A percentile compares a stretch with the other conserved stretches of the same genome.
Conservation (phyloP, 805 yeast species). For the Lipomyces kockii region DNA sequence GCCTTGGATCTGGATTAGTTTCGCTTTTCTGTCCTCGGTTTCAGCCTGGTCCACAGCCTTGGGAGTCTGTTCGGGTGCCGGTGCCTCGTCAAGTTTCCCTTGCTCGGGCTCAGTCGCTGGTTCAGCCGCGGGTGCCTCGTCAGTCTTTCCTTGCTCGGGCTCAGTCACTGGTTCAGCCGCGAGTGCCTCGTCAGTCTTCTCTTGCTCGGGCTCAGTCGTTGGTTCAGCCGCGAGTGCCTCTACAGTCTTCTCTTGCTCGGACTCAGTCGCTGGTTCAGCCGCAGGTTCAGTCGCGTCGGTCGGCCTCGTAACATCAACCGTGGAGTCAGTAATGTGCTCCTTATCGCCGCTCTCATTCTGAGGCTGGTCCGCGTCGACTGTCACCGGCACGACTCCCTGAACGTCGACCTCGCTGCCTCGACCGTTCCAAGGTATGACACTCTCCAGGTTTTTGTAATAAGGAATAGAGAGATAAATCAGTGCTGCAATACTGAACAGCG, state of each 20-base stretch:
- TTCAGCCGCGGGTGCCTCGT: neutral
- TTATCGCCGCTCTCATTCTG: neutral
- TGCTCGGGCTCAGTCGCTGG: neutral
- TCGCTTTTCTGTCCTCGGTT: neutral
- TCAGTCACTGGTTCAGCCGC: neutral
- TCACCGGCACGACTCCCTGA: neutral
- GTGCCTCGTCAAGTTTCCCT: too few relatives aligned
- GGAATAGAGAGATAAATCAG: neutral
- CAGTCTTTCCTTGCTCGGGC: neutral
- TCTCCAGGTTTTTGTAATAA: neutral
- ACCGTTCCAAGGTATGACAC: neutral
- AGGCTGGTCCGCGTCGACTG: neutral
- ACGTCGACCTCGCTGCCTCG: neutral
- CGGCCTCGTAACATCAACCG: neutral
- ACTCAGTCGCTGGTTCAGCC: neutral
- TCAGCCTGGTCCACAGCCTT: neutral
- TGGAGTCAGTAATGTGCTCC: neutral
- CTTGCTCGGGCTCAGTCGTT: neutral
- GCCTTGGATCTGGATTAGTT: slow-evolving; percentile 4
- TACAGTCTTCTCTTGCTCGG: neutral
- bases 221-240: neutral
- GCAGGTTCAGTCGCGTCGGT: neutral
- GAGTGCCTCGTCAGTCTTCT: too few relatives aligned
- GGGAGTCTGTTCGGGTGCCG: neutral
- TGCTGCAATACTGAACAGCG: neutral